Percentiles rank a stretch among this genome's conserved stretches.
Evolutionary conservation across 2,329 filamentous ascomycete species (phyloP).

Genomic region (Aureobasidium pullulans): DNA sequence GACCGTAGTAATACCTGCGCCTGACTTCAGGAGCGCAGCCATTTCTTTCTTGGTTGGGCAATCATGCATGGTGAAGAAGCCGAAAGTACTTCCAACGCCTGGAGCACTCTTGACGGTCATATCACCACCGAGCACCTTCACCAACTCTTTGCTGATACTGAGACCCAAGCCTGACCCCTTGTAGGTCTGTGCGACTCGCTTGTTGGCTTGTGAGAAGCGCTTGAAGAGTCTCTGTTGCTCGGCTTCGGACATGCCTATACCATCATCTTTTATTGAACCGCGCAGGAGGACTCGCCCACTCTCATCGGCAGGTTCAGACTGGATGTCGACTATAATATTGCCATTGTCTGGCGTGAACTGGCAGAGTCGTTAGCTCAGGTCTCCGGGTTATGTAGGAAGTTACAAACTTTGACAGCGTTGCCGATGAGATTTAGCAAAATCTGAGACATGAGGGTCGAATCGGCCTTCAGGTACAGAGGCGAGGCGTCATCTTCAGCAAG

Average conservation of each 20-base stretch:
- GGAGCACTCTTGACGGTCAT: constrained; percentile 15
- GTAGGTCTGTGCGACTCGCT: constrained; percentile 14
- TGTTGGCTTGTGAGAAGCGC: constrained; percentile 15
- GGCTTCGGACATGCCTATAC: constrained; percentile 14
- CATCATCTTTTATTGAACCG: constrained; percentile 13
- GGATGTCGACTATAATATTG: constrained; percentile 8
- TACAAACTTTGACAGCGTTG: constrained; percentile 9
- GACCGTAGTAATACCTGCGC: not conserved
- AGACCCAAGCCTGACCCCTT: constrained; percentile 12
- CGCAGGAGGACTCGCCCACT: not conserved
- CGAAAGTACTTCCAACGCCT: constrained; percentile 13
- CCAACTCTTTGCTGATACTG: constrained; percentile 14
- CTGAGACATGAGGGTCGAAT: constrained; percentile 12
- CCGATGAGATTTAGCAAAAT: constrained; percentile 13
- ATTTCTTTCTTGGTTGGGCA: constrained; percentile 6
- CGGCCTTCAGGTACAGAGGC: constrained; percentile 13
- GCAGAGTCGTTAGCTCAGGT: not conserved
- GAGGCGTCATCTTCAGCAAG: not conserved
- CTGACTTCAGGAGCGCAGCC: not conserved
- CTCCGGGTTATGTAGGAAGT: fast-evolving
- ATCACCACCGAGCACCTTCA: constrained; percentile 10
- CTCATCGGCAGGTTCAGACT: not conserved
- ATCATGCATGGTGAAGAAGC: constrained; percentile 12
- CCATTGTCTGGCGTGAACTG: constrained; percentile 13
- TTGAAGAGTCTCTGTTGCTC: constrained; percentile 14